Percentiles rank a stretch among this genome's conserved stretches.
phyloP scores from a whole-genome alignment of 352 stramenopile genomes.

The Globisporangium spinosum region DNA sequence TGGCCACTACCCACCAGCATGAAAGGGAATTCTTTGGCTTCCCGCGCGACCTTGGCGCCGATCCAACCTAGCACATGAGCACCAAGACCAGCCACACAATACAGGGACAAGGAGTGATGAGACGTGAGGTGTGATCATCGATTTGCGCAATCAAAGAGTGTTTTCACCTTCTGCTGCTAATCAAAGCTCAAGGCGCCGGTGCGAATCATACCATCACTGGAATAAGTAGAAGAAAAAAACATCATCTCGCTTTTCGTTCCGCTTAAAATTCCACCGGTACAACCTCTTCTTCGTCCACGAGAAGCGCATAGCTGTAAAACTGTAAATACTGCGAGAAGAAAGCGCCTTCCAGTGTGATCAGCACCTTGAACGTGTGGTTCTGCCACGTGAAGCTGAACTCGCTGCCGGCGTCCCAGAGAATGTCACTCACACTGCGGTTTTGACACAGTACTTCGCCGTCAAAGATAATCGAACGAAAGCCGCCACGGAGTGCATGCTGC shows the following conservation, averaged over 20 bases:
- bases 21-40: too few species aligned
- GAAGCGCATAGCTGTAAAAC: constrained; percentile 80
- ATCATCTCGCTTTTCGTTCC: neutral
- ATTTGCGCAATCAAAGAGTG: too few species aligned
- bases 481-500: constrained; percentile 71
- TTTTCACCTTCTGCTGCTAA: too few species aligned
- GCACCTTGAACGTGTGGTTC: constrained; percentile 67
- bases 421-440: constrained; percentile 63
- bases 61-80: too few species aligned
- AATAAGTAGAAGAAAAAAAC: too few species aligned
- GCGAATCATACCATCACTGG: too few species aligned
- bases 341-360: constrained; percentile 72
- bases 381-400: constrained; percentile 67
- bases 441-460: constrained; percentile 65
- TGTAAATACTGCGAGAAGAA: constrained; percentile 86
- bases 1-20: too few species aligned
- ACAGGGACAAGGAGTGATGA: too few species aligned
- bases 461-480: constrained; percentile 68
- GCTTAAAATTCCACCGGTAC: constrained; percentile 33
- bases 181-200: too few species aligned
- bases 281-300: constrained; percentile 77
- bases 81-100: too few species aligned
- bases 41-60: too few species aligned
- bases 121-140: too few species aligned
- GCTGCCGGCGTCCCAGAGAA: constrained; percentile 78